Base-by-base conservation (phyloP, 75 land plant genomes). In the Cryptomeria japonica region DNA sequence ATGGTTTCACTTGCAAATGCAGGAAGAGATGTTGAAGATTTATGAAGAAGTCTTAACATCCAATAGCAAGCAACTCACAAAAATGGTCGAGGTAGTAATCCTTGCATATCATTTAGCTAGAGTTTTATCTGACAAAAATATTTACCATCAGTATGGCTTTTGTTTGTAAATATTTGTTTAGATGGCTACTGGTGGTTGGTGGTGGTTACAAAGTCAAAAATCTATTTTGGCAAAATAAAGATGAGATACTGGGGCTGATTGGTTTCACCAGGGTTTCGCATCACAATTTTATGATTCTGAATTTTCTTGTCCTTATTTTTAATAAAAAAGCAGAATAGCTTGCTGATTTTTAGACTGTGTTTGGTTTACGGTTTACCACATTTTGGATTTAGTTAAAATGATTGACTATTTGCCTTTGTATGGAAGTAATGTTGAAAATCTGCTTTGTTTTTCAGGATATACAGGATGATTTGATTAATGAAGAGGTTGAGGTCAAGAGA, bases 391-490 rank as follows among this genome's bases (percentile, higher is more conserved):
- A 47, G 37, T 86, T 18, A 86, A 46, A 87, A 39, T 80, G 11
- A 39, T 41, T 19, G 37, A 18, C 28, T 61, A 39, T 25, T 16
- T 42, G 82, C 38, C 22, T 68, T 53, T 53, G 41, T 19, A 86
- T 88, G 88, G 51, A 82, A 38, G 15, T 82, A 82, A 82, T 82
- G 42, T 3, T 46, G 51, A 36, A 22, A 19, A 87, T 28, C 36
- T 38, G 73, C 25, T 19, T 15, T 64, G 37, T 70, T 56, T 89
- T 87, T 10, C 93, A 98, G 99, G 77, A 86, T 80, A 90, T 95
- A 84, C 96, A 95, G 58, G 99, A 98, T 94, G 92, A 93, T 64
- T 83, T 94, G 49, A 87, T 95, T 38, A 38, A 86, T 88, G 96
- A 97, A 88, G 96, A 95, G 86, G 90, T 93, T 87, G 92, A 94